These are phyloP conservation scores for Clonostachys byssicola DNA, from an alignment of 2,329 filamentous ascomycete genomes.

Conservation along the genomic window DNA sequence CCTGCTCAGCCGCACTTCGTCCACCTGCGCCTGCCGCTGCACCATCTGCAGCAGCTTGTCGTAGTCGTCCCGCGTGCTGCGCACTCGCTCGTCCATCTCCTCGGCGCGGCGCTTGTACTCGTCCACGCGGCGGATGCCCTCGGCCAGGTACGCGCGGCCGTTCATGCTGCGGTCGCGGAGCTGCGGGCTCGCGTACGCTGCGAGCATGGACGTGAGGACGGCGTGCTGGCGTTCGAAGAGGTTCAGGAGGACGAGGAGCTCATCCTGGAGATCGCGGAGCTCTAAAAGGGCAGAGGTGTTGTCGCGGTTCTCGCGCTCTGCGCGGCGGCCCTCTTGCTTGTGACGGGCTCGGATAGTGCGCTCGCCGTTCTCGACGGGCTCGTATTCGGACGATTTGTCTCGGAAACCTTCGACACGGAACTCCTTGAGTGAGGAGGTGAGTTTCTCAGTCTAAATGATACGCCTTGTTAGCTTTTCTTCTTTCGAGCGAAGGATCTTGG, in stretches of 20 bases:
- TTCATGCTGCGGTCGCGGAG: slow-evolving; percentile 34
- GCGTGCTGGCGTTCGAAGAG: slow-evolving; percentile 54
- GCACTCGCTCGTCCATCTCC: slow-evolving; percentile 56
- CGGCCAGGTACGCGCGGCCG: slow-evolving; percentile 45
- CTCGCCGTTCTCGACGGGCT: slow-evolving; percentile 32
- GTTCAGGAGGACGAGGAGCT: slow-evolving; percentile 50
- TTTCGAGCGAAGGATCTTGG: neutral
- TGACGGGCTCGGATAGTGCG: slow-evolving; percentile 30
- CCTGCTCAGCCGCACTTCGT: slow-evolving; percentile 59
- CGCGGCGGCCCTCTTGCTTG: slow-evolving; percentile 32
- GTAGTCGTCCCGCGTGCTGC: slow-evolving; percentile 55
- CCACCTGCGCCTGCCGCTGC: slow-evolving; percentile 62
- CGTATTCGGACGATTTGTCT: slow-evolving; percentile 32
- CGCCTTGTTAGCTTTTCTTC: neutral
- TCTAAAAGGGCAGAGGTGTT: slow-evolving; percentile 60
- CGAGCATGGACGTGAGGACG: slow-evolving; percentile 42
- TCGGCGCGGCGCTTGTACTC: slow-evolving; percentile 49
- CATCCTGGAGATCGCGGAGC: slow-evolving; percentile 60
- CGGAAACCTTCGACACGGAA: slow-evolving; percentile 56
- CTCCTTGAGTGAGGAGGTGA: slow-evolving; percentile 57
- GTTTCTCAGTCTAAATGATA: slow-evolving; percentile 47
- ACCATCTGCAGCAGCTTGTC: slow-evolving; percentile 65
- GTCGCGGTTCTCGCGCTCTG: slow-evolving; percentile 55
- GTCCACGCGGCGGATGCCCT: slow-evolving; percentile 45
- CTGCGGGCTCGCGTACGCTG: slow-evolving; percentile 33